Base-by-base conservation (phyloP, 352 stramenopile species). In the Globisporangium irregulare region DNA sequence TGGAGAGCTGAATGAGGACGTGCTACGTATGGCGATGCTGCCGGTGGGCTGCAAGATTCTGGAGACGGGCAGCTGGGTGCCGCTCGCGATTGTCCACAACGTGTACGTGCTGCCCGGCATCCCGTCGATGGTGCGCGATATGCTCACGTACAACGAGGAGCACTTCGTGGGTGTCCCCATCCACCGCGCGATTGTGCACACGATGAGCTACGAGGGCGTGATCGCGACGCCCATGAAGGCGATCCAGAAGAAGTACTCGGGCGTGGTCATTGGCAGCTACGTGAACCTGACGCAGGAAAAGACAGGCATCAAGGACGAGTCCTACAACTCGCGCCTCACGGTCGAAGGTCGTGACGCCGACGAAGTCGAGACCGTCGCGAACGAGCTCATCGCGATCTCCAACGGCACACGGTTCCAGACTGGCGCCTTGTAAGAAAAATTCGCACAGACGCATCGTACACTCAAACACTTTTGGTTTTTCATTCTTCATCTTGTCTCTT, bases 91-190 rank as follows among this genome's bases (percentile, higher is more conserved):
- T 10, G 73, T 94, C 25, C 66, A 92, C 56, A 96, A 96, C 65
- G 85, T 96, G 22, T 94, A 94, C 70, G 81, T 96, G 43, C 73
- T 96, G 4, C 88, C 88, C 1, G 88, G 88, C 10, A 94, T 96
- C 46, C 88, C 88, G 51, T 85, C 78, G 7, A 85, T 94, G 73
- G 81, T 96, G 63, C 77, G 83, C 41, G 80, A 89, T 27, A 96
- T 96, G 86, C 82, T 96, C 58, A 86, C 82, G 27, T 79, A 73
- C 41, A 93, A 93, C 59, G 82, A 93, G 71, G 77, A 87, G 34
- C 84, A 92, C 34, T 96, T 96, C 41, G 66, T 86, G 32, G 88
- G 88, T 15, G 79, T 93, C 29, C 86, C 82, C 3, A 93, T 94
- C 60, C 83, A 90, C 65, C 85, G 87, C 55, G 80, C 79, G 4